phyloP scores from a whole-genome alignment of 2,329 filamentous ascomycete genomes.

The Aspergillus sp. region DNA sequence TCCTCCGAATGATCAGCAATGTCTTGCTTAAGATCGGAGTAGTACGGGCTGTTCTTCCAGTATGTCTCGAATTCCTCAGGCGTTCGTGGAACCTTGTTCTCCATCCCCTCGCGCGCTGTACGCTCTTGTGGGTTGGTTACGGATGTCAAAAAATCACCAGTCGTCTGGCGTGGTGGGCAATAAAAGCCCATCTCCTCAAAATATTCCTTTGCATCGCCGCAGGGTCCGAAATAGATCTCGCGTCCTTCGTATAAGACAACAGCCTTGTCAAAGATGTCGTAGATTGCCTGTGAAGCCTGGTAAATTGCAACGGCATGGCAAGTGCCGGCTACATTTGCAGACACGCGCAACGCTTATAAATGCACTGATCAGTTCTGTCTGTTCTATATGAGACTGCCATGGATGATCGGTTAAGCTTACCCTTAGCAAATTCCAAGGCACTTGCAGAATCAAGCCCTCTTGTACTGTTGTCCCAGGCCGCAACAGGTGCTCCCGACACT shows the following conservation, averaged over 20 bases:
- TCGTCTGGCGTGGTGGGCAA: conserved; percentile 67
- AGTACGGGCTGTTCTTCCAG: conserved; percentile 44
- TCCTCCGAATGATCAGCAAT: conserved; percentile 34
- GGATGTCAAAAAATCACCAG: conserved; percentile 68
- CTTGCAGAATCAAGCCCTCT: conserved; percentile 57
- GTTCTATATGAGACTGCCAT: too few species aligned
- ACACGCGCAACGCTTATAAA: conserved; percentile 45
- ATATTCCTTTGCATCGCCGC: conserved; percentile 59
- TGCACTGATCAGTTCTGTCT: neutral
- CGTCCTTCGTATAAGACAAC: conserved; percentile 73
- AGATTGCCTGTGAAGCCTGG: conserved; percentile 52
- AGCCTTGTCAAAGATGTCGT: conserved; percentile 71
- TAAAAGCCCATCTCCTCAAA: conserved; percentile 69
- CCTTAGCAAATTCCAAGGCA: conserved; percentile 58
- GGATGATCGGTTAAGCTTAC: neutral
- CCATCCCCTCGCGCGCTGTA: conserved; percentile 56
- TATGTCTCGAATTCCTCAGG: conserved; percentile 64
- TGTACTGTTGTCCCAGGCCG: conserved; percentile 50
- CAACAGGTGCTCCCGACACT: conserved; percentile 37
- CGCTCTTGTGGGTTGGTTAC: conserved; percentile 66
- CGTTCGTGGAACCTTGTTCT: conserved; percentile 62
- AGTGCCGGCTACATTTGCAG: conserved; percentile 50
- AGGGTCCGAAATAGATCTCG: conserved; percentile 73
- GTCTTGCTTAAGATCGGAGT: conserved; percentile 31
- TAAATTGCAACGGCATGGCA: conserved; percentile 61